Evolutionary conservation across 495 filamentous ascomycete species (phyloP).

Genomic region (Chaetomium fimeti): DNA sequence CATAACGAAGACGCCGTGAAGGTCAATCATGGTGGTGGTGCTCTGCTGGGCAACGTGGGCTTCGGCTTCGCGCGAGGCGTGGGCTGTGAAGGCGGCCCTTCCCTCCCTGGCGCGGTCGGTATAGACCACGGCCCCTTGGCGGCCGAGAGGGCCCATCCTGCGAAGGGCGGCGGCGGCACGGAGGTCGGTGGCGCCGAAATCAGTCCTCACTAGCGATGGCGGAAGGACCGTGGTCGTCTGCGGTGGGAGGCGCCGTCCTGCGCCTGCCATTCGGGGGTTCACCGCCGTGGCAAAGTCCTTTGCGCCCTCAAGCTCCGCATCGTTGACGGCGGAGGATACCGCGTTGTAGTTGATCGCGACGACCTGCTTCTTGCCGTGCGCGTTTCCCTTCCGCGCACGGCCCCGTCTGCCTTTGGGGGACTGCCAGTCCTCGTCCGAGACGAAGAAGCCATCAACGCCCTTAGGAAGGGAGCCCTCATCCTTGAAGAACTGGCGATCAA

Average conservation of each 20-base stretch:
- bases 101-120: slow-evolving; percentile 36
- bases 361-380: slow-evolving; percentile 22
- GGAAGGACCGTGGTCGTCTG: not conserved
- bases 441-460: slow-evolving; percentile 77
- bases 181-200: slow-evolving; percentile 19
- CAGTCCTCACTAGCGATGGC: not conserved
- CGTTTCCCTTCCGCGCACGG: slow-evolving; percentile 8
- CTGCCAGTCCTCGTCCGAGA: slow-evolving; percentile 39
- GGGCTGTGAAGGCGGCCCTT: slow-evolving; percentile 26
- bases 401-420: slow-evolving; percentile 48
- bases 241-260: not conserved
- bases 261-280: not conserved
- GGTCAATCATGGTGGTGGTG: slow-evolving; percentile 58
- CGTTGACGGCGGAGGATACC: slow-evolving; percentile 24
- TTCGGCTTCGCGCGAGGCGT: slow-evolving; percentile 49
- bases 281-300: slow-evolving; percentile 22
- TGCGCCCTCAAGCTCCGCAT: slow-evolving; percentile 31
- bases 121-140: slow-evolving; percentile 43
- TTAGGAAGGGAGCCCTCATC: slow-evolving; percentile 59
- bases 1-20: slow-evolving; percentile 79
- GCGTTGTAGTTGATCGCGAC: slow-evolving; percentile 30
- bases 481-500: slow-evolving; percentile 71
- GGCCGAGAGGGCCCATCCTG: slow-evolving; percentile 42
- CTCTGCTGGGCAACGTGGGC: slow-evolving; percentile 61
- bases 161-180: slow-evolving; percentile 35